A percentile compares a stretch with the other conserved stretches of the same genome.
These are phyloP conservation scores for Nakaseomyces uthaithaninus DNA, from an alignment of 1,139 yeast genomes.

Conservation along the genomic window DNA sequence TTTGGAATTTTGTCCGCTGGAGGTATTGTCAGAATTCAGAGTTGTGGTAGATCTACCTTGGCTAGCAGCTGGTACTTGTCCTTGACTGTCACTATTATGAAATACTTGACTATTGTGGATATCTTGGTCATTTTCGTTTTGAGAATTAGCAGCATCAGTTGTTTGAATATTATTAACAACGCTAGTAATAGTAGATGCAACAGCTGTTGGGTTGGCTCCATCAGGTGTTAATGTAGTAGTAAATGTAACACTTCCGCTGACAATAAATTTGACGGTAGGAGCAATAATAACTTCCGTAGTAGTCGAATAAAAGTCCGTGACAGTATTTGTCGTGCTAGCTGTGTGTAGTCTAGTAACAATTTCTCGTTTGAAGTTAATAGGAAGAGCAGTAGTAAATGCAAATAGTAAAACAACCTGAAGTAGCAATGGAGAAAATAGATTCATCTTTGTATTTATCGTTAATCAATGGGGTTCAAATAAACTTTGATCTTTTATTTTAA, in stretches of 20 bases:
- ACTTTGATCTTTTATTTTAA: too few relatives aligned
- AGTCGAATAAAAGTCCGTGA: constrained; percentile 46
- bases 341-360: constrained; percentile 55
- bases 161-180: constrained; percentile 12
- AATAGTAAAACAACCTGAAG: constrained; percentile 8
- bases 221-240: constrained; percentile 43
- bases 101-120: constrained; percentile 8
- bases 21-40: too few relatives aligned
- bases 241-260: constrained; percentile 54
- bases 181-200: constrained; percentile 31
- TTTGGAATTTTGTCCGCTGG: too few relatives aligned
- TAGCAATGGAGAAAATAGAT: neutral
- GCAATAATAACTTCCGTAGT: constrained; percentile 53
- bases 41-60: neutral
- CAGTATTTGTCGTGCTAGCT: constrained; percentile 48
- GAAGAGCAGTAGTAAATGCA: constrained; percentile 18
- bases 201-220: constrained; percentile 30
- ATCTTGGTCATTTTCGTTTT: neutral
- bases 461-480: too few relatives aligned
- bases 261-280: constrained; percentile 61
- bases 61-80: too few relatives aligned
- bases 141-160: constrained; percentile 9
- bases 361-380: constrained; percentile 31
- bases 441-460: neutral
- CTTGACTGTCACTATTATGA: too few relatives aligned